Conservation (phyloP, 2,329 filamentous ascomycete species). For the Cladosporium sp. region DNA sequence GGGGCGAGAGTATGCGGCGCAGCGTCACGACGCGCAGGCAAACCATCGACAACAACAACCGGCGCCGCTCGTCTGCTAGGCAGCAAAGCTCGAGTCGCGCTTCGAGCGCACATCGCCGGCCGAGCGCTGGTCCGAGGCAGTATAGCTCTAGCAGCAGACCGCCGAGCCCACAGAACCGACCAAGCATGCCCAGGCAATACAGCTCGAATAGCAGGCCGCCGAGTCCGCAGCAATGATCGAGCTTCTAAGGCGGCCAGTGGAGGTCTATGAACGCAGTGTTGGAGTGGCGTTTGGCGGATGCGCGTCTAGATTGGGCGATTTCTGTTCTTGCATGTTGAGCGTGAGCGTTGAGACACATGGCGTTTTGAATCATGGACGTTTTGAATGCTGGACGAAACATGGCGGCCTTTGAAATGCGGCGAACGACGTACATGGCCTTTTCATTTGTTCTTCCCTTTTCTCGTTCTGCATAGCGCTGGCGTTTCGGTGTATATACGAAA, state of each 20-base stretch:
- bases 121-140: slow-evolving; percentile 4
- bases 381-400: too few relatives aligned
- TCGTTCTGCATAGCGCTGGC: too few relatives aligned
- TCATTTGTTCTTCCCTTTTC: too few relatives aligned
- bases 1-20: slow-evolving; percentile 85
- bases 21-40: slow-evolving; percentile 60
- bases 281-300: not conserved
- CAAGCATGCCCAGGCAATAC: not conserved
- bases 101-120: not conserved
- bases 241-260: too few relatives aligned
- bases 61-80: not conserved
- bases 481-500: too few relatives aligned
- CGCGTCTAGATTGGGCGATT: too few relatives aligned
- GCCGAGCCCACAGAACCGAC: not conserved
- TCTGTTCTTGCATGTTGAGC: too few relatives aligned
- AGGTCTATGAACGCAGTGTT: not conserved
- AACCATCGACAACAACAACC: slow-evolving; percentile 1
- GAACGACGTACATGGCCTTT: too few relatives aligned
- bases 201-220: not conserved
- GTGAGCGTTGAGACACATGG: too few relatives aligned
- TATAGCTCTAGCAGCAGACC: slow-evolving; percentile 5
- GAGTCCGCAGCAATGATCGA: too few relatives aligned
- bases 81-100: not conserved
- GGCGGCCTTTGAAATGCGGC: too few relatives aligned
- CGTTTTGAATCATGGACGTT: too few relatives aligned